These are phyloP conservation scores for Leptosphaerulina australis DNA, from an alignment of 2,329 filamentous ascomycete species.

Conservation along the genomic window DNA sequence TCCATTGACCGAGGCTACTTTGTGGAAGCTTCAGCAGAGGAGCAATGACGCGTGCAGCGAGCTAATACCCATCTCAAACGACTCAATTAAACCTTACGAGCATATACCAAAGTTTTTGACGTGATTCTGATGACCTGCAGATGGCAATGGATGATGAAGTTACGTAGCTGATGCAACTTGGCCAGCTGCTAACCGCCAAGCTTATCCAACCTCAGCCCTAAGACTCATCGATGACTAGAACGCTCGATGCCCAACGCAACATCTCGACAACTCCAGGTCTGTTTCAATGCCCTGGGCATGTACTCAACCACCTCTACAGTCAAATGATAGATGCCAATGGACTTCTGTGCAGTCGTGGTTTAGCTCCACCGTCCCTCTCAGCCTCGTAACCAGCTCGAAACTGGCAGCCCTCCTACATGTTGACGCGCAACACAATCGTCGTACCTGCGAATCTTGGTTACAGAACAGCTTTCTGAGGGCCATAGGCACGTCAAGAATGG, in stretches of 20 bases:
- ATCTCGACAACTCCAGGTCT: neutral
- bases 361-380: neutral
- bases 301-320: neutral
- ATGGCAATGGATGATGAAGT: constrained; percentile 22
- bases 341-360: neutral
- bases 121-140: constrained; percentile 29
- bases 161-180: constrained; percentile 29
- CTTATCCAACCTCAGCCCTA: constrained; percentile 33
- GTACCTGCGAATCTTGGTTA: neutral
- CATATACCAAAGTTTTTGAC: constrained; percentile 27
- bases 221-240: neutral
- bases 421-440: neutral
- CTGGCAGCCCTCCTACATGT: neutral
- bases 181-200: constrained; percentile 39
- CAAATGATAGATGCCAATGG: neutral
- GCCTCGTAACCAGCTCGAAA: neutral
- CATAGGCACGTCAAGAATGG: neutral
- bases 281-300: constrained; percentile 1
- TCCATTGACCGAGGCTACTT: constrained; percentile 33
- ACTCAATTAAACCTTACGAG: constrained; percentile 29
- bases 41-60: constrained; percentile 37
- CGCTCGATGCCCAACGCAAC: constrained; percentile 14
- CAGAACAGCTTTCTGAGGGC: neutral
- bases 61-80: constrained; percentile 36
- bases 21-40: constrained; percentile 28